Evolutionary conservation across 179 eudicot genomes (phyloP).

Genomic region (Monotropa hypopitys): DNA sequence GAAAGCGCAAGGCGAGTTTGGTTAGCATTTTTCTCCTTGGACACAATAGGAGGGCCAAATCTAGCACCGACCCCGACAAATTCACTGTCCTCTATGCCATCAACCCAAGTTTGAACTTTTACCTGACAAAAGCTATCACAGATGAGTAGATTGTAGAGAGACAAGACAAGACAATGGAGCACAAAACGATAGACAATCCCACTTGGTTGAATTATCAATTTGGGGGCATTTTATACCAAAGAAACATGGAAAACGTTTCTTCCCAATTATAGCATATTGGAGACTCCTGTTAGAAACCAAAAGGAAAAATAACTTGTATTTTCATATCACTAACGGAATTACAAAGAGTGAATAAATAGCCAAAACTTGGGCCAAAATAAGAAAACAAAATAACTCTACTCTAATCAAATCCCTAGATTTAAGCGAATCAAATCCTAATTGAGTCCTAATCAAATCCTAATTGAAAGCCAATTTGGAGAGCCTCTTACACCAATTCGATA

Average conservation of each 20-base stretch:
- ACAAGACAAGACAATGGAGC: background rate
- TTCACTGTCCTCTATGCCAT: slow-evolving; percentile 50
- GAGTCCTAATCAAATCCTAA: too few relatives aligned
- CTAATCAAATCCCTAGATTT: too few relatives aligned
- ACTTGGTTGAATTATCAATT: background rate
- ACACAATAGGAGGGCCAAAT: slow-evolving; percentile 53
- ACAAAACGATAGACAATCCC: background rate
- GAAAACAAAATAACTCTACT: too few relatives aligned
- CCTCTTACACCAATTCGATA: too few relatives aligned
- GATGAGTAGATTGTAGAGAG: slow-evolving; percentile 1
- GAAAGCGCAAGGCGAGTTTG: slow-evolving; percentile 42
- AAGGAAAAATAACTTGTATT: too few relatives aligned
- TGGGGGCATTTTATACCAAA: background rate
- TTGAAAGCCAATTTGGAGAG: too few relatives aligned
- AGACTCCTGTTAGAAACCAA: too few relatives aligned
- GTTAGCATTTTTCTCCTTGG: slow-evolving; percentile 69
- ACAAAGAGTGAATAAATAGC: too few relatives aligned
- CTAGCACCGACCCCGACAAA: slow-evolving; percentile 87
- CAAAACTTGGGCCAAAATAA: too few relatives aligned
- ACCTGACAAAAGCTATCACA: slow-evolving; percentile 33
- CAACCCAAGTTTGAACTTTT: slow-evolving; percentile 81
- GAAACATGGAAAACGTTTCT: background rate
- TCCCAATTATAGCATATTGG: background rate
- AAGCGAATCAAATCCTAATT: too few relatives aligned
- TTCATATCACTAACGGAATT: too few relatives aligned